Evolutionary conservation across 2,329 filamentous ascomycete species (phyloP), one percentile per base, ranked within the genome.

Genomic region (Metarhizium guizhouense): DNA sequence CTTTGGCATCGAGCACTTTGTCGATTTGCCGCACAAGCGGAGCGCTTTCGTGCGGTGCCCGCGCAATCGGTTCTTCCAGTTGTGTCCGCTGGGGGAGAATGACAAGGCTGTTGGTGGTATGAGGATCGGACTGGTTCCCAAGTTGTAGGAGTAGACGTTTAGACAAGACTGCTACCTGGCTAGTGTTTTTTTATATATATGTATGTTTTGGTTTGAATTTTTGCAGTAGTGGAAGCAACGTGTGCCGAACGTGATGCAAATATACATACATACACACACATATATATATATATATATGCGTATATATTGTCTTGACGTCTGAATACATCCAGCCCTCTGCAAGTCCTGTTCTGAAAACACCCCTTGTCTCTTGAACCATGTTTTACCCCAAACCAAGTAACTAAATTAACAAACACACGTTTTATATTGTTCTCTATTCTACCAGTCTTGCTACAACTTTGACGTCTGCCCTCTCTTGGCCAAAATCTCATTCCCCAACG

Each of bases 1-100:
- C 1, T 85, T 90, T 63, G 82, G 83, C 6, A 74, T 90, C 42
- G 83, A 87, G 62, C 87, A 87, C 70, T 82, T 88, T 58, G 81
- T 89, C 59, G 87, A 90, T 61, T 70, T 90, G 59, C 84, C 85
- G 4, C 82, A 88, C 62, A 89, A 90, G 74, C 78, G 87, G 32
- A 85, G 84, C 56, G 85, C 83, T 2, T 78, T 88, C 58, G 79
- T 87, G 66, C 75, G 77, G 57, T 86, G 85, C 63, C 80, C 80
- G 52, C 74, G 86, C 7, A 83, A 85, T 67, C 76, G 84, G 56
- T 89, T 87, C 74, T 88, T 88, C 71, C 84, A 87, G 66, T 69
- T 87, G 10, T 82, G 81, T 60, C 82, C 82, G 8, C 72, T 85
- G 54, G 76, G 71, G 1, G 78, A 81, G 58, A 80, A 76, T 56